Percentiles rank a stretch among this genome's conserved stretches.
phyloP scores from a whole-genome alignment of 768 basidiomycete species.

The Thelephora aurantiotincta region DNA sequence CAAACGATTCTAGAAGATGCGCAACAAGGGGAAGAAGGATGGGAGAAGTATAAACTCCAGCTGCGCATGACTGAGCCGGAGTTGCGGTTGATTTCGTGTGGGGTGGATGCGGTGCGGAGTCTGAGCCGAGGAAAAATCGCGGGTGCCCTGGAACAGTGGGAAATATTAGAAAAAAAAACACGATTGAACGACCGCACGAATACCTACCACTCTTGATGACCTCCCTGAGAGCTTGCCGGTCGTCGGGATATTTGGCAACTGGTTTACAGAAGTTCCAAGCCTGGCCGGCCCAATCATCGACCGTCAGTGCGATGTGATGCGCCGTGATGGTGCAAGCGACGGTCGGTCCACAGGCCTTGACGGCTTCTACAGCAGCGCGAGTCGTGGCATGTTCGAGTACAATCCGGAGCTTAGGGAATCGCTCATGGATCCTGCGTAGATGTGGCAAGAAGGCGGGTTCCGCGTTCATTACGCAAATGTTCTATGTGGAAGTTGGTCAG shows the following conservation, averaged over 20 bases:
- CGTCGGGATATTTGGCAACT: slow-evolving; percentile 90
- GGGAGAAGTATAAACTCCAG: slow-evolving; percentile 91
- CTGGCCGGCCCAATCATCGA: slow-evolving; percentile 95
- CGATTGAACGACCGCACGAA: not conserved
- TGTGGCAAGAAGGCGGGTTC: slow-evolving; percentile 85
- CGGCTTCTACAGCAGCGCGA: slow-evolving; percentile 76
- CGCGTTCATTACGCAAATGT: slow-evolving; percentile 87
- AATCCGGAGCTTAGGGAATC: slow-evolving; percentile 84
- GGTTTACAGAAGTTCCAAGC: slow-evolving; percentile 96
- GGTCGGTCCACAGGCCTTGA: slow-evolving; percentile 61
- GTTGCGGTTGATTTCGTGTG: slow-evolving; percentile 54
- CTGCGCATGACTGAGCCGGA: slow-evolving; percentile 69
- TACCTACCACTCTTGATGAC: slow-evolving; percentile 59
- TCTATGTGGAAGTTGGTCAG: slow-evolving; percentile 26
- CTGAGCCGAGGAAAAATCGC: slow-evolving; percentile 94
- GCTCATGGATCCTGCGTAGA: slow-evolving; percentile 61
- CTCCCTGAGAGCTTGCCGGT: slow-evolving; percentile 68
- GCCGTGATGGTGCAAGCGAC: slow-evolving; percentile 97
- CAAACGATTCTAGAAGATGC: slow-evolving; percentile 76
- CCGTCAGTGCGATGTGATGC: slow-evolving; percentile 86
- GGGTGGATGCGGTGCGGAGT: slow-evolving; percentile 86
- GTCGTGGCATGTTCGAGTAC: slow-evolving; percentile 97
- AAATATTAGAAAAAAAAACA: not conserved
- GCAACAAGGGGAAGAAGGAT: slow-evolving; percentile 85
- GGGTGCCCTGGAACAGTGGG: slow-evolving; percentile 49